Evolutionary conservation across 2,329 filamentous ascomycete species (phyloP).

Genomic region (Neofusicoccum cordaticola): DNA sequence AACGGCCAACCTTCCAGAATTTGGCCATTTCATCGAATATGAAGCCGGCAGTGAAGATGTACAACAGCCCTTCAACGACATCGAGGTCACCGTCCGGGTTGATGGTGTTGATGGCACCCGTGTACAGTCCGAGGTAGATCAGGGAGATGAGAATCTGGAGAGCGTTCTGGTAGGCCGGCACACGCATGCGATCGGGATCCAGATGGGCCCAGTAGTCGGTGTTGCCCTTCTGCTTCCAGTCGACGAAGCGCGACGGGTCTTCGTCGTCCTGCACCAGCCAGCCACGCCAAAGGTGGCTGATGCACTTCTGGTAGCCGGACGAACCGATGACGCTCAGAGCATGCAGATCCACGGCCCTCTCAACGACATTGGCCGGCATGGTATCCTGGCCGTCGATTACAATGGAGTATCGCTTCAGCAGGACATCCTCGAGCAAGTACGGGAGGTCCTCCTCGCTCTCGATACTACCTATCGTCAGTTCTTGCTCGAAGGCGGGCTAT

Average conservation of each 20-base stretch:
- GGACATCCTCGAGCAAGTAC: constrained; percentile 75
- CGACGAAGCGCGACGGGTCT: constrained; percentile 83
- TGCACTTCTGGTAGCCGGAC: constrained; percentile 93
- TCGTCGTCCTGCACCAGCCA: constrained; percentile 97
- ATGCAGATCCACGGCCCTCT: constrained; percentile 90
- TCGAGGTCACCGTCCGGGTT: constrained; percentile 84
- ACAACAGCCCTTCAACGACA: constrained; percentile 76
- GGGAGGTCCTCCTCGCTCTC: constrained; percentile 76
- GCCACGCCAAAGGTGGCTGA: constrained; percentile 86
- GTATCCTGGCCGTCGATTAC: constrained; percentile 69
- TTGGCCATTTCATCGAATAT: constrained; percentile 84
- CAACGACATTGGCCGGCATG: constrained; percentile 79
- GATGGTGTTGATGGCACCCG: constrained; percentile 88
- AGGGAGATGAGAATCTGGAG: constrained; percentile 83
- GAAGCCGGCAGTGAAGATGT: constrained; percentile 88
- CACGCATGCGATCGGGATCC: constrained; percentile 90
- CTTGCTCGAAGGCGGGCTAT: not conserved
- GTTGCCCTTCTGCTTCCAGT: constrained; percentile 80
- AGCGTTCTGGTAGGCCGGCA: constrained; percentile 87
- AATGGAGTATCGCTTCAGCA: constrained; percentile 87
- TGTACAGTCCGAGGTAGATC: constrained; percentile 81
- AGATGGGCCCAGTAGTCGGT: constrained; percentile 76
- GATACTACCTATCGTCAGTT: constrained; percentile 55
- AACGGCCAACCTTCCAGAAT: constrained; percentile 88
- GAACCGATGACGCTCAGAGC: constrained; percentile 84